phyloP scores from a whole-genome alignment of 1,284 basidiomycete species.

The Ceratobasidium sp. region DNA sequence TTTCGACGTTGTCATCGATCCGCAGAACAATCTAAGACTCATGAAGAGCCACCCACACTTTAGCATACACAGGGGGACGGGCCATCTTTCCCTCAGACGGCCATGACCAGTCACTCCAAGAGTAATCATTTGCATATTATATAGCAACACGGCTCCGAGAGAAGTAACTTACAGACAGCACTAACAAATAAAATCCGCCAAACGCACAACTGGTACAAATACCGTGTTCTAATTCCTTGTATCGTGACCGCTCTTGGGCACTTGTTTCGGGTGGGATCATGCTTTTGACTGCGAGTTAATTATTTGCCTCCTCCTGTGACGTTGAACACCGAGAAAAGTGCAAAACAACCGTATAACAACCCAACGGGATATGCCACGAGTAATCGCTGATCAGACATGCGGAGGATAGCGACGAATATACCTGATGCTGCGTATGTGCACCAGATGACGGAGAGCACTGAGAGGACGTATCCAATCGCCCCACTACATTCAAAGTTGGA shows the following conservation, averaged over 20 bases:
- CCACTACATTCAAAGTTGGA: constrained; percentile 57
- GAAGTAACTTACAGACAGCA: background rate
- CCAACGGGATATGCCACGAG: constrained; percentile 95
- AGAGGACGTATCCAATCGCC: constrained; percentile 83
- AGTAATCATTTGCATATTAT: no score
- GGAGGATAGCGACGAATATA: constrained; percentile 92
- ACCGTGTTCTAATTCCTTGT: background rate
- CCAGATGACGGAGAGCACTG: constrained; percentile 86
- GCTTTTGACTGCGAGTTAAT: background rate
- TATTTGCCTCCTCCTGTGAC: constrained; percentile 49
- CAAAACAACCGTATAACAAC: constrained; percentile 91
- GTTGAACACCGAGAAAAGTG: constrained; percentile 85
- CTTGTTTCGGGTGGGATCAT: background rate
- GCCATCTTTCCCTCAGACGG: no score
- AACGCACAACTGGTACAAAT: background rate
- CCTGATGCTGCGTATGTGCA: constrained; percentile 94
- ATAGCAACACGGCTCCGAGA: constrained; percentile 3
- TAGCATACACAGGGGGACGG: no score
- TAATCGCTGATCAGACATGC: constrained; percentile 92
- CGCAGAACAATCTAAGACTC: no score
- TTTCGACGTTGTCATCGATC: no score
- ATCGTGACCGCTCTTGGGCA: background rate
- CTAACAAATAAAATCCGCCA: no score
- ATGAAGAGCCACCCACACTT: no score
- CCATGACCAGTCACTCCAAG: no score